Evolutionary conservation across 345 rosid species (phyloP), one percentile per base, ranked within the genome.

Genomic region (Acer campestre): DNA sequence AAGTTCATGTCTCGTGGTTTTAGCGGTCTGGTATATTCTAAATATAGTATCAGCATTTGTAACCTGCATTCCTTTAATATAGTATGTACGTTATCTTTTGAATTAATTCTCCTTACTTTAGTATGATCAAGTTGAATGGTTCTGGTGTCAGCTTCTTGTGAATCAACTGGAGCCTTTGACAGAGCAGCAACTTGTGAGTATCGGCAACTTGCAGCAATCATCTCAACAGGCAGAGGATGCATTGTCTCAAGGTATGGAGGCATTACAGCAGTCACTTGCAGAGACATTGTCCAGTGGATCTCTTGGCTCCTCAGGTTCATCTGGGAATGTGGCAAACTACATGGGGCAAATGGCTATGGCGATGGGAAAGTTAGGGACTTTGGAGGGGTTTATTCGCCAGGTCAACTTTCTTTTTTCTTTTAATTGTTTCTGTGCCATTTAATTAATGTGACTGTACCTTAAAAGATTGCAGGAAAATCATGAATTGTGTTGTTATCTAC

Each of bases 311-410:
- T 88, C 98, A 0, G 94, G 98, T 67, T 81, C 97, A 73, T 91
- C 98, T 49, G 93, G 94, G 67, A 91, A 94, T 56, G 97, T 94
- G 29, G 98, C 98, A 27, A 94, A 89, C 81, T 97, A 97, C 84
- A 94, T 94, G 98, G 99, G 99, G 77, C 98, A 97, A 81, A 97
- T 97, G 98, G 99, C 99, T 51, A 97, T 97, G 99, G 99, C 98
- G 56, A 97, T 97, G 99, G 99, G 99, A 69, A 94, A 94, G 85
- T 87, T 97, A 51, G 98, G 97, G n/a, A 97, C 97, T 13, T 97
- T 97, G 0, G 98, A 97, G 77, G 98, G 99, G 14, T 94, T 97
- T 75, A 94, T 97, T 62, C 92, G 96, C 53, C 97, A 96, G 98
- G 99, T 96, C 85, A 61, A n/a, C 35, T n/a, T 20, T 58, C 61